A percentile compares a stretch with the other conserved stretches of the same genome.
Conservation (phyloP, 2,329 filamentous ascomycete species). For the Apiospora rasikravindrae region DNA sequence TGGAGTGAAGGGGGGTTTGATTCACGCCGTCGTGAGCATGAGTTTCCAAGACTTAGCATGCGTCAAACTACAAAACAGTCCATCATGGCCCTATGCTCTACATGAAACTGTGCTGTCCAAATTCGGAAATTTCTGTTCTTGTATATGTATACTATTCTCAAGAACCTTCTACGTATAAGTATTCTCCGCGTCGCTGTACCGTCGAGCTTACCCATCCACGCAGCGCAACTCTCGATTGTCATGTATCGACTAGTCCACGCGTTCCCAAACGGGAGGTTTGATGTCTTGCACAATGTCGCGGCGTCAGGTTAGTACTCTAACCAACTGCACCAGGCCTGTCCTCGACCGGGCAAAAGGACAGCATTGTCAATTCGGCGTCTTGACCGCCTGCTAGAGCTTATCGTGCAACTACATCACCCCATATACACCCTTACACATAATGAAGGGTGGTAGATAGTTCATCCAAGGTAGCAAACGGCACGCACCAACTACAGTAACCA, state of each 20-base stretch:
- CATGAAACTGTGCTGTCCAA: not conserved
- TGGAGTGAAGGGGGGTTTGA: not conserved
- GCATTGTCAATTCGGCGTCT: too few relatives aligned
- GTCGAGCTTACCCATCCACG: not conserved
- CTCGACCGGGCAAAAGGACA: too few relatives aligned
- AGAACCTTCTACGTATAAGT: too few relatives aligned
- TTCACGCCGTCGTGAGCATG: not conserved
- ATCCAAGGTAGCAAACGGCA: not conserved
- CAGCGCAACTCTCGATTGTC: not conserved
- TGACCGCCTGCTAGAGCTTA: too few relatives aligned
- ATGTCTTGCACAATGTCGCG: too few relatives aligned
- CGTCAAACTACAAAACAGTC: not conserved
- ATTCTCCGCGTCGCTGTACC: too few relatives aligned
- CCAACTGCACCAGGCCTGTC: too few relatives aligned
- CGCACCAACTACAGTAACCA: not conserved
- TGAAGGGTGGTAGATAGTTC: not conserved
- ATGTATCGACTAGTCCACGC: not conserved
- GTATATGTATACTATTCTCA: too few relatives aligned
- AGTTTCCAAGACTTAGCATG: not conserved
- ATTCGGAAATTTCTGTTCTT: not conserved
- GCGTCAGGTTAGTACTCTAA: too few relatives aligned
- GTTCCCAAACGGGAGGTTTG: too few relatives aligned
- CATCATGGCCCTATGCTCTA: not conserved
- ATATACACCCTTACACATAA: too few relatives aligned
- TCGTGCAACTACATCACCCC: too few relatives aligned